Base-by-base conservation (phyloP, 768 basidiomycete species). In the Ramaria rubella region DNA sequence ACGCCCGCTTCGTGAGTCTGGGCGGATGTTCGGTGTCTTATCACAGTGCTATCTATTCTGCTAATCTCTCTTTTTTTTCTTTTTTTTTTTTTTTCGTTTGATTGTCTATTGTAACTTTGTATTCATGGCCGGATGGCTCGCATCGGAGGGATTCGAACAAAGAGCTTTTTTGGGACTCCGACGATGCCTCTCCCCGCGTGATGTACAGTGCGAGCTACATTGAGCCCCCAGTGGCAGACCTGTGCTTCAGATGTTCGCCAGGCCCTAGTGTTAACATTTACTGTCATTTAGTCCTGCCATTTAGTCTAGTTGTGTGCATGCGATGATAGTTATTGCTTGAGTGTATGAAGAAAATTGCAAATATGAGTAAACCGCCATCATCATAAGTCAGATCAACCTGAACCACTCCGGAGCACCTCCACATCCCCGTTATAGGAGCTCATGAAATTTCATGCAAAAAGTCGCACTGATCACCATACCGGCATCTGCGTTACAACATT, bases 401-500 rank as follows among this genome's bases (percentile, higher is more conserved):
- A 26, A 33, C 17, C 49, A 26, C 30, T 48, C 11, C 45, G 21
- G n/a, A n/a, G n/a, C n/a, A 23, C 23, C 3, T 9, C 34, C n/a
- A 15, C 5, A 29, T 40, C 19, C 23, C 15, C 9, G 31, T 30
- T 30, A 24, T 31, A 34, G 14, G 30, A 30, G 12, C 17, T 56
- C 21, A 56, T 49, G 45, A 14, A 21, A 72, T 69, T 64, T 81
- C 89, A 67, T 92, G 89, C 64, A 82, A 78, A 72, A 86, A 91
- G 72, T 89, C 87, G 75, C 89, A 92, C 70, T 84, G 84, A 75
- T 92, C 89, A 58, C 89, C 89, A 66, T 83, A 90, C 78, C 81
- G 83, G 81, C 89, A 91, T 81, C 89, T 91, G 80, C 77, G 73
- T 75, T 75, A 70, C 44, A 59, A 72, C 72, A 71, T 72, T 76